phyloP scores from a whole-genome alignment of 768 basidiomycete genomes.

The Agrocybe pediades region DNA sequence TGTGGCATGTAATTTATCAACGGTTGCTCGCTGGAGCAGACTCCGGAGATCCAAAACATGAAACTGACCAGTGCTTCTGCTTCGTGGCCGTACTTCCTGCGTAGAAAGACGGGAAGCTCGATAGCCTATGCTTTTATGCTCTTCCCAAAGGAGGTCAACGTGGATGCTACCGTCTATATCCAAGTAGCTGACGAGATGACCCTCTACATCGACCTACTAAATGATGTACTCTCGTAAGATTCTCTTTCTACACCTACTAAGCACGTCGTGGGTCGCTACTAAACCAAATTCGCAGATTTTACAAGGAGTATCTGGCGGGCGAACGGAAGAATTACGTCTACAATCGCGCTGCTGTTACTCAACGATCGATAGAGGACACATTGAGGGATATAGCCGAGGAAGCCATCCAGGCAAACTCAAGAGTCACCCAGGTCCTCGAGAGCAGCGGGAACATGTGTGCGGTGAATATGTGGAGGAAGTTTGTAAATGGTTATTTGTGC shows the following conservation, averaged over 20 bases:
- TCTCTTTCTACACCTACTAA: too few relatives aligned
- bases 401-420: background rate
- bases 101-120: constrained; percentile 2
- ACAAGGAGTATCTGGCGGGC: constrained; percentile 5
- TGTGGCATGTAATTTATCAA: constrained; percentile 4
- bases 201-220: background rate
- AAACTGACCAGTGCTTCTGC: background rate
- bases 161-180: constrained; percentile 3
- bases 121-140: constrained; percentile 4
- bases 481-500: constrained; percentile 1
- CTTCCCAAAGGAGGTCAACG: constrained; percentile 3
- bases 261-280: background rate
- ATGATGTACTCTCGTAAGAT: constrained; percentile 5
- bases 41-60: constrained; percentile 2
- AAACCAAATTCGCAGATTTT: background rate
- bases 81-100: constrained; percentile 4
- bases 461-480: background rate
- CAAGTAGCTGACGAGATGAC: constrained; percentile 4
- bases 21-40: constrained; percentile 2
- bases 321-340: constrained; percentile 6
- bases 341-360: background rate
- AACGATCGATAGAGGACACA: background rate
- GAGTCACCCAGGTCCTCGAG: background rate
- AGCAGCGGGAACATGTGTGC: background rate
- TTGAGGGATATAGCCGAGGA: constrained; percentile 1